Base-by-base conservation (phyloP, 2,329 filamentous ascomycete genomes). In the Paraphoma chrysanthemicola region DNA sequence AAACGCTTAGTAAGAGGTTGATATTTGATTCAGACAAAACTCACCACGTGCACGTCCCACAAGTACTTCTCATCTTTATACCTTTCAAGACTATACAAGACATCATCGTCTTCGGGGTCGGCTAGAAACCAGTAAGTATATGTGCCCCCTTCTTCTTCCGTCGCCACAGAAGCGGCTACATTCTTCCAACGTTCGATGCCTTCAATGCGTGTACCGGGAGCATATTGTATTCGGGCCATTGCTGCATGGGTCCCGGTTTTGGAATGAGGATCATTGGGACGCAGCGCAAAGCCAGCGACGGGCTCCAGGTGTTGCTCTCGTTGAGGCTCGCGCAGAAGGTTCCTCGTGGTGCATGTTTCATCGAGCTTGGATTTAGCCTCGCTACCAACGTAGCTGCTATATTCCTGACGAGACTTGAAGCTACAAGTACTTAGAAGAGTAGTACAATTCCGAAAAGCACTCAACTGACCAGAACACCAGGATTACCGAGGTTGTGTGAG, bases 41-140 rank as follows among this genome's bases (percentile, higher is more conserved):
- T 23, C 23, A 23, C 23, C 10, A 57, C 63, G 55, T 70, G 68
- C 5, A 70, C 68, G 23, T 67, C 56, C 54, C 56, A 60, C 36
- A 69, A 61, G 48, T 65, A 69, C 11, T 52, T 44, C 48, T 66
- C 57, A 36, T 51, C 63, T 7, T 53, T 44, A 38, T 71, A 71
- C 10, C 65, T 59, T 51, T 68, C 67, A 1, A 71, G 2, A 3
- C 62, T 64, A 18, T 56, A 51, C 16, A 71, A 31, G 1, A 50
- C 60, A 7, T 59, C 50, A 3, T 46, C 48, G 23, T 68, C 54
- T 2, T 53, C 63, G 18, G 57, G 60, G 48, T 67, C 59, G 39
- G 61, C 63, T 6, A 57, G 17, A 38, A 68, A 62, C 29, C 45
- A 42, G 46, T 69, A 69, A 16, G 48, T 57, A 42, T 69, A 51